phyloP scores from a whole-genome alignment of 2,329 filamentous ascomycete genomes.

The Pezicula rhizophila region DNA sequence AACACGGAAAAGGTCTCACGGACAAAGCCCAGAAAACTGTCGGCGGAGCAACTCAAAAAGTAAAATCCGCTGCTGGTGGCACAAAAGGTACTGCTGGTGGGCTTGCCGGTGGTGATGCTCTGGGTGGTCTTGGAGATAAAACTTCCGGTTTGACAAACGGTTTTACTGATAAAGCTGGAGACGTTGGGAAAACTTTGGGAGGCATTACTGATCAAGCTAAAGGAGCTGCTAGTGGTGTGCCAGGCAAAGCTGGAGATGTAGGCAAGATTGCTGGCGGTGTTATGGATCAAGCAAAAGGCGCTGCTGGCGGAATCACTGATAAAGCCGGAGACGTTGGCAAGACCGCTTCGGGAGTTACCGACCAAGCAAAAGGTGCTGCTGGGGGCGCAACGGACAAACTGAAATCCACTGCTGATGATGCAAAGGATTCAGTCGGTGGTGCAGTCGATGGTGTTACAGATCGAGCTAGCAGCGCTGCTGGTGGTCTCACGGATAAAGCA shows the following conservation, averaged over 20 bases:
- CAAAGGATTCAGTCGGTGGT: not conserved
- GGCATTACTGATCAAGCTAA: slow-evolving; percentile 3
- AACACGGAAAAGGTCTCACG: not conserved
- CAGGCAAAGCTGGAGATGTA: slow-evolving; percentile 5
- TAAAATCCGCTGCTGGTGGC: slow-evolving; percentile 2
- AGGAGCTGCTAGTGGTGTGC: slow-evolving; percentile 5
- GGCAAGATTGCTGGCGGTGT: slow-evolving; percentile 1
- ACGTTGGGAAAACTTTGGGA: slow-evolving; percentile 2
- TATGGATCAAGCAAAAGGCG: slow-evolving; percentile 1
- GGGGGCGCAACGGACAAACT: slow-evolving; percentile 3
- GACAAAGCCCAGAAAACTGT: slow-evolving; percentile 2
- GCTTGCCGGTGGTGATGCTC: slow-evolving; percentile 1
- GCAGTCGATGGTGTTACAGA: not conserved
- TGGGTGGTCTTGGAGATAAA: slow-evolving; percentile 2
- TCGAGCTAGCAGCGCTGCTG: not conserved
- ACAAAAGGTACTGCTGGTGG: slow-evolving; percentile 1
- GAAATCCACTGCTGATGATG: not conserved
- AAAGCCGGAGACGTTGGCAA: slow-evolving; percentile 1
- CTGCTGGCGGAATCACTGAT: slow-evolving; percentile 3
- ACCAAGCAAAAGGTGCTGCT: not conserved
- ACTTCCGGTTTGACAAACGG: not conserved
- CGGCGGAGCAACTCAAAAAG: slow-evolving; percentile 5
- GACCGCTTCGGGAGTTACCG: not conserved
- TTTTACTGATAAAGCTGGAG: slow-evolving; percentile 2
- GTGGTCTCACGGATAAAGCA: not conserved